These are phyloP conservation scores for Myriosclerotinia curreyana DNA, from an alignment of 2,329 filamentous ascomycete species.

Conservation along the genomic window DNA sequence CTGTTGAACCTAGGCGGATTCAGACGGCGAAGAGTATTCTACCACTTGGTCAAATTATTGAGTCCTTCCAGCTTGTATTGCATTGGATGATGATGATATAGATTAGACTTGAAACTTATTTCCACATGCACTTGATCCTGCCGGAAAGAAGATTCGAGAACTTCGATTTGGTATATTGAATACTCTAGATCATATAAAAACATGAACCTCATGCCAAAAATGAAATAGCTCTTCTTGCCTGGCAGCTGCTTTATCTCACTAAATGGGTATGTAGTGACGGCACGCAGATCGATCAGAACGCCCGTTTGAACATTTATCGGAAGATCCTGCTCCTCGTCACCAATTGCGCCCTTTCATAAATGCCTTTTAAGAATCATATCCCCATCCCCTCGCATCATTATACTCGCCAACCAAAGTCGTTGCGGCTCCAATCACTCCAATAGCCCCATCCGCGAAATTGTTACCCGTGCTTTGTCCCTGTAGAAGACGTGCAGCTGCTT, in stretches of 20 bases:
- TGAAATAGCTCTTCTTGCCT: too few species aligned
- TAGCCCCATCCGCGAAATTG: constrained; percentile 42
- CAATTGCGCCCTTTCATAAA: neutral
- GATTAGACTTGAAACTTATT: neutral
- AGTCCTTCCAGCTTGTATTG: neutral
- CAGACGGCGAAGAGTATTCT: neutral
- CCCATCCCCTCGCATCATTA: constrained; percentile 32
- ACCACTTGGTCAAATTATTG: neutral
- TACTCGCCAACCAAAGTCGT: constrained; percentile 31
- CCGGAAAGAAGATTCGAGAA: neutral
- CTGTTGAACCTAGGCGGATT: too few species aligned
- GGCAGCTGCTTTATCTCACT: neutral
- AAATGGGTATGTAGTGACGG: neutral
- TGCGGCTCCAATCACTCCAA: constrained; percentile 48
- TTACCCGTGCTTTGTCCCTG: constrained; percentile 40
- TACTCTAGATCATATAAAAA: neutral
- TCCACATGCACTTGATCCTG: neutral
- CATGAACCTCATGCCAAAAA: neutral
- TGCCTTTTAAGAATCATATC: constrained; percentile 28
- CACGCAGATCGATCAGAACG: neutral
- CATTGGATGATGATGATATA: neutral
- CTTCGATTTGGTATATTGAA: neutral
- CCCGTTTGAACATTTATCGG: neutral
- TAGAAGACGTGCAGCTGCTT: constrained; percentile 22
- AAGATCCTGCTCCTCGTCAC: neutral